These are phyloP conservation scores for Solanum hybrid DNA, from an alignment of 305 asterid genomes.

Conservation along the genomic window DNA sequence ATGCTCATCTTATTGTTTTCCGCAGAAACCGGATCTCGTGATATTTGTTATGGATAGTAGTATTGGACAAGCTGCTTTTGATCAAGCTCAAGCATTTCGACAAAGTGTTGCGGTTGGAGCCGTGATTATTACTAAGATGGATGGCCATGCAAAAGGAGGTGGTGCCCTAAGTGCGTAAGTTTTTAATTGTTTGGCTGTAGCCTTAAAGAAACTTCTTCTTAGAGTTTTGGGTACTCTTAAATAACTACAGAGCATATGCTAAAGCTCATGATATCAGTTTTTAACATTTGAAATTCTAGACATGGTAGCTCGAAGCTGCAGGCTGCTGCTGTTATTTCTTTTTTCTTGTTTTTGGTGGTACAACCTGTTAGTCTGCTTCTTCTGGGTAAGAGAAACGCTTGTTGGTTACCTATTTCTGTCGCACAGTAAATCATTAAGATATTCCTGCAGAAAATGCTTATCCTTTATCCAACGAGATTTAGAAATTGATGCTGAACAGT, in stretches of 20 bases:
- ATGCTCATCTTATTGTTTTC: background rate
- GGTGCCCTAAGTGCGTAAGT: conserved; percentile 85
- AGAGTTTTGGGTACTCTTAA: background rate
- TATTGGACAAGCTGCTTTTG: conserved; percentile 97
- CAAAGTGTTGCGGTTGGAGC: conserved; percentile 98
- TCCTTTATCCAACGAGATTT: background rate
- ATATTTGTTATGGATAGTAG: conserved; percentile 98
- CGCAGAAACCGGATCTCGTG: conserved; percentile 89
- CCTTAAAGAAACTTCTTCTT: background rate
- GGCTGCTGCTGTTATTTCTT: background rate
- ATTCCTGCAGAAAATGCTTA: background rate
- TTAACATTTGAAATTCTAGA: background rate
- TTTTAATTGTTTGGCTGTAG: background rate
- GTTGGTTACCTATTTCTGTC: background rate
- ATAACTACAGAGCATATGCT: background rate
- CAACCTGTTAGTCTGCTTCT: background rate
- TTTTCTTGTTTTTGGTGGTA: background rate
- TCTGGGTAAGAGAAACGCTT: background rate
- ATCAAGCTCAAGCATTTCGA: conserved; percentile 95
- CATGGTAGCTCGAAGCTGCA: background rate
- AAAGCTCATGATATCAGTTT: background rate
- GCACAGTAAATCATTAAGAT: background rate
- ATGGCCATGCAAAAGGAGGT: conserved; percentile 99
- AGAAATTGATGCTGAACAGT: background rate
- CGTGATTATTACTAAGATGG: conserved; percentile 94